Conservation (phyloP, 805 yeast genomes). For the Clavispora carvajalis region DNA sequence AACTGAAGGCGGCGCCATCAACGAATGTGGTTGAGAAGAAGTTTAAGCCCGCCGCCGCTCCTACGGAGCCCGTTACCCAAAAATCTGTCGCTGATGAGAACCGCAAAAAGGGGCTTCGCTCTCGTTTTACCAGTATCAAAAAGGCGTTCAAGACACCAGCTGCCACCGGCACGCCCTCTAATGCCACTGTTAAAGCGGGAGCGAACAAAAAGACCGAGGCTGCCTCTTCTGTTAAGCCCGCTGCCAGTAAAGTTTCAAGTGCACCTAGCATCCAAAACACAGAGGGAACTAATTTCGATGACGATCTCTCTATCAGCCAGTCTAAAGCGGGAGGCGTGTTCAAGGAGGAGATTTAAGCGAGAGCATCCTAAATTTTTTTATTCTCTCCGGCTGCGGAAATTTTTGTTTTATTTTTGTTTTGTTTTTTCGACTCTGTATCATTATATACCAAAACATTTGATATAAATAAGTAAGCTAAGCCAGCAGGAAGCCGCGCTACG, state of each 20-base stretch:
- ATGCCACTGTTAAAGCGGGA: neutral
- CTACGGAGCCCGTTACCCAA: slow-evolving; percentile 1
- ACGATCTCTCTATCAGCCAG: slow-evolving; percentile 27
- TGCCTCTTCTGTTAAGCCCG: neutral
- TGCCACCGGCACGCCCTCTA: slow-evolving; percentile 8
- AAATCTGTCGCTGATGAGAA: neutral
- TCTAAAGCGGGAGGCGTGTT: slow-evolving; percentile 33
- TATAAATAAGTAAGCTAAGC: neutral
- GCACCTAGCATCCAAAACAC: slow-evolving; percentile 1
- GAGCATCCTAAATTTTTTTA: neutral
- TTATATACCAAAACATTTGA: neutral
- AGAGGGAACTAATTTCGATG: slow-evolving; percentile 15
- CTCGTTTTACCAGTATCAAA: slow-evolving; percentile 9
- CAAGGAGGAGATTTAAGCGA: slow-evolving; percentile 34
- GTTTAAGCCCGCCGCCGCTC: slow-evolving; percentile 2
- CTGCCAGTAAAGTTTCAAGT: neutral
- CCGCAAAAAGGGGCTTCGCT: slow-evolving; percentile 13
- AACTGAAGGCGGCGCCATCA: slow-evolving; percentile 4
- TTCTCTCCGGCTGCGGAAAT: neutral
- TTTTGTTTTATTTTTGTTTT: slow-evolving; percentile 2
- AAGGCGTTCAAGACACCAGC: slow-evolving; percentile 7
- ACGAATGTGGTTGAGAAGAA: neutral
- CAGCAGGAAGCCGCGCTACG: neutral
- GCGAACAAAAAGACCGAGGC: neutral
- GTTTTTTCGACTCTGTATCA: slow-evolving; percentile 1